Base-by-base conservation (phyloP, 2,329 filamentous ascomycete species). In the Cladosporium velox region DNA sequence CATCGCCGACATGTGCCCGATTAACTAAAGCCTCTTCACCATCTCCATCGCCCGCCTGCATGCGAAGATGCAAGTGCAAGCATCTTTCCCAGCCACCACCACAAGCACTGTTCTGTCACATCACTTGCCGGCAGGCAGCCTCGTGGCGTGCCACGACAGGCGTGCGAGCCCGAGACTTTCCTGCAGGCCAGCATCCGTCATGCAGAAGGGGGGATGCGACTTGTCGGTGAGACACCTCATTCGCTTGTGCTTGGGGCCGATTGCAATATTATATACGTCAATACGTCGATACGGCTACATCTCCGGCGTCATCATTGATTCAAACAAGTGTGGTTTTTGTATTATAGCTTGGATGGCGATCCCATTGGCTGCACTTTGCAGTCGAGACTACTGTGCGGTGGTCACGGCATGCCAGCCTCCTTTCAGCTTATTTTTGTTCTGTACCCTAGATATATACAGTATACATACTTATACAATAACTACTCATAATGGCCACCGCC, bases 121-220 rank as follows among this genome's bases (percentile, higher is more conserved):
- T 47, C 57, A 59, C 57, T 59, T 34, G 57, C 57, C 57, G 57
- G 57, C 57, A 59, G 57, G 15, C 57, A 28, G 57, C 57, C 57
- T 59, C 57, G 57, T 59, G 57, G 57, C 57, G 57, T 59, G 57
- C 57, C 57, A 59, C 57, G 57, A 59, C 57, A 59, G 32, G 35
- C 57, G 57, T 44, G 57, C 57, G 35, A 59, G 57, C 57, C 57
- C 57, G 57, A 59, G 57, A 59, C 57, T 47, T 47, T 58, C 55
- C 55, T 58, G 55, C 55, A 58, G 55, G 28, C 10, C 28, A 21
- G n/a, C n/a, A 21, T 47, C 41, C 41, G 52, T 55, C 52, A 38
- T 59, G 57, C 57, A 59, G 57, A 28, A 35, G 26, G 8, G 8
- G 26, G 35, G 11, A 10, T 41, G 5, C 26, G 26, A 52, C 24